Conservation (phyloP, 1,139 yeast species). For the Kodamaea plutei region DNA sequence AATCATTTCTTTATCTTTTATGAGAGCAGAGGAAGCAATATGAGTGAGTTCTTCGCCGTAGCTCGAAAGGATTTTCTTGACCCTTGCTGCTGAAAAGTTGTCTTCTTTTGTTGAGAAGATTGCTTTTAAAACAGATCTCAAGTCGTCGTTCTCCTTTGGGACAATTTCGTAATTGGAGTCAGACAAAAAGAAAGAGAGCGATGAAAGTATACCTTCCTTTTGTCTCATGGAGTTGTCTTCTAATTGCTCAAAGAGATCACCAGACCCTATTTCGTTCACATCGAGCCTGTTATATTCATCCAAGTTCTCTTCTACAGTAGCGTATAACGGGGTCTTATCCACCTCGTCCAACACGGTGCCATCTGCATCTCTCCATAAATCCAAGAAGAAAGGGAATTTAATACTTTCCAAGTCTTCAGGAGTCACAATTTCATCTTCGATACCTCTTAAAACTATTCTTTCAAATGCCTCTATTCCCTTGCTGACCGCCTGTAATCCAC, state of each 20-base stretch:
- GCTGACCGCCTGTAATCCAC: conserved; percentile 47
- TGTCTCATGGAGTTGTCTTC: conserved; percentile 53
- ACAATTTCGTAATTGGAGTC: conserved; percentile 12
- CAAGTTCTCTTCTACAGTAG: conserved; percentile 24
- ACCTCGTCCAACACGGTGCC: conserved; percentile 24
- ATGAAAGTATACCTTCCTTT: conserved; percentile 43
- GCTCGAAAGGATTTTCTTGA: conserved; percentile 38
- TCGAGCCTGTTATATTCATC: conserved; percentile 24
- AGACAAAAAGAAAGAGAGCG: conserved; percentile 34
- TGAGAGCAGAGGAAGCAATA: conserved; percentile 49
- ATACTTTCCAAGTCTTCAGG: conserved; percentile 43
- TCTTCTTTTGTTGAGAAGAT: conserved; percentile 55
- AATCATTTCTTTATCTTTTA: conserved; percentile 50
- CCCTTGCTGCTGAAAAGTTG: conserved; percentile 41
- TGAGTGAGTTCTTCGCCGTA: conserved; percentile 44
- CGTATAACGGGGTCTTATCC: conserved; percentile 32
- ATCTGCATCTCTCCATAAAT: conserved; percentile 56
- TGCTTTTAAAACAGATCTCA: conserved; percentile 48
- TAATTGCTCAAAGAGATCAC: conserved; percentile 31
- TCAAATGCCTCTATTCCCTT: conserved; percentile 61
- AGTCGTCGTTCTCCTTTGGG: conserved; percentile 25
- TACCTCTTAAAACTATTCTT: conserved; percentile 46
- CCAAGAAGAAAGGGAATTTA: conserved; percentile 46
- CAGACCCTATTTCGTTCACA: conserved; percentile 19
- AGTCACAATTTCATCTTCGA: conserved; percentile 46